Base-by-base conservation (phyloP, 23 red algal genomes). In the Pyropia haitanensis region DNA sequence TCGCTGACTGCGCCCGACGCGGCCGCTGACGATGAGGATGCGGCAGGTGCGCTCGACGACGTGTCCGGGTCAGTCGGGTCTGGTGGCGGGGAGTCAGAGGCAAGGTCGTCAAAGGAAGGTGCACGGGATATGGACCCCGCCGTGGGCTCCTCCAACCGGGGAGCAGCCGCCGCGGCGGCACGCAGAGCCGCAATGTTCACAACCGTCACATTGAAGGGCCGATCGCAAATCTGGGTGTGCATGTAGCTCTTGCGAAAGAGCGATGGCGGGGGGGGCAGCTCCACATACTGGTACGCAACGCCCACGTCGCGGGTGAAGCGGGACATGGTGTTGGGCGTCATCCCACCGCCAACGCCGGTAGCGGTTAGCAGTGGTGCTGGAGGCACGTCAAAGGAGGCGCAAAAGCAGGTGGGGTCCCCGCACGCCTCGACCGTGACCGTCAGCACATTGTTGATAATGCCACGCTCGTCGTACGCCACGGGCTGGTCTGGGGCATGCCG, bases 361-460 rank as follows among this genome's bases (percentile, higher is more conserved):
- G 57, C 24, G 12, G 24, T 10, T 13, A 60, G 9, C 8, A 60
- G 8, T 9, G 57, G 24, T 60, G 24, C 57, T 10, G 24, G 57
- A 13, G 24, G 57, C 12, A 25, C 24, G 19, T 72, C 69, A 59
- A 80, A 89, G 20, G 59, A 59, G 19, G 87, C 60, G 75, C 94
- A 98, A 61, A 98, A 98, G 61, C 94, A 98, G 28, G 76, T 88
- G 57, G 72, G 39, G 51, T 98, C 94, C 53, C 88, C 94, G 65
- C 94, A 98, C 23, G 79, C 54, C 61, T 90, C 78, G 16, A 98
- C 76, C 14, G 64, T 78, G 18, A 98, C 94, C 2, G 77, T 76
- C 21, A 98, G 73, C 49, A 81, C 79, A 70, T 98, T 98, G 82
- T 98, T 98, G 58, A 98, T 82, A 18, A 98, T 98, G 31, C 94